Evolutionary conservation across 768 basidiomycete species (phyloP).

Genomic region (Mycena pura): DNA sequence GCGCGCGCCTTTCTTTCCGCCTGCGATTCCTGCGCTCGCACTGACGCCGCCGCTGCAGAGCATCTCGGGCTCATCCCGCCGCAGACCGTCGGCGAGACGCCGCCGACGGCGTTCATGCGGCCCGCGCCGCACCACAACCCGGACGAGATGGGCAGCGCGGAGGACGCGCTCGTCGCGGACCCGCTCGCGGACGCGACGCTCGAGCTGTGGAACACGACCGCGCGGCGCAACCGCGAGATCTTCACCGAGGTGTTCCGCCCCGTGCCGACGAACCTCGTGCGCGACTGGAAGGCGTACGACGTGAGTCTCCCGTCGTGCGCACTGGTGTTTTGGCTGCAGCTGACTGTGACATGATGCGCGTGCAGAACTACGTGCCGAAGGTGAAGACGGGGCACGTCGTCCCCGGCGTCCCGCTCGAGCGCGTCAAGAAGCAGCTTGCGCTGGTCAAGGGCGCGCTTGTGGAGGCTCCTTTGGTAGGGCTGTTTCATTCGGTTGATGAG

Average conservation of each 20-base stretch:
- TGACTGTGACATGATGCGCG: neutral
- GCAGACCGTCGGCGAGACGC: slow-evolving; percentile 54
- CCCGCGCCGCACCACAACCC: slow-evolving; percentile 76
- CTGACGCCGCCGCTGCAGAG: slow-evolving; percentile 51
- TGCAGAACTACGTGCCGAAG: slow-evolving; percentile 77
- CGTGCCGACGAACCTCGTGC: slow-evolving; percentile 84
- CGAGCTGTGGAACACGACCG: slow-evolving; percentile 71
- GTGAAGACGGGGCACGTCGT: slow-evolving; percentile 84
- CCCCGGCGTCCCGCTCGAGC: slow-evolving; percentile 65
- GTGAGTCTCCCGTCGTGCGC: slow-evolving; percentile 49
- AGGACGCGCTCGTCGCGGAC: slow-evolving; percentile 78
- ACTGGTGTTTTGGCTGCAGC: neutral
- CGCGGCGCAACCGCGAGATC: slow-evolving; percentile 80
- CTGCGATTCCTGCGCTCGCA: slow-evolving; percentile 5
- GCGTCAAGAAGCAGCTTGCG: slow-evolving; percentile 78
- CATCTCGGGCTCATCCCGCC: slow-evolving; percentile 87
- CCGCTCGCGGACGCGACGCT: slow-evolving; percentile 70
- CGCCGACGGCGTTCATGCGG: slow-evolving; percentile 72
- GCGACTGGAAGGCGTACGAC: slow-evolving; percentile 80
- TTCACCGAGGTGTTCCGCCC: slow-evolving; percentile 88
- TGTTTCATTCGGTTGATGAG: neutral
- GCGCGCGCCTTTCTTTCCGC: slow-evolving; percentile 18
- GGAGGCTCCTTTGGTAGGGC: slow-evolving; percentile 74
- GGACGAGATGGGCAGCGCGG: slow-evolving; percentile 63
- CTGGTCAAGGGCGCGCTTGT: slow-evolving; percentile 77